Base-by-base conservation (phyloP, 75 land plant species). In the Cryptomeria japonica region DNA sequence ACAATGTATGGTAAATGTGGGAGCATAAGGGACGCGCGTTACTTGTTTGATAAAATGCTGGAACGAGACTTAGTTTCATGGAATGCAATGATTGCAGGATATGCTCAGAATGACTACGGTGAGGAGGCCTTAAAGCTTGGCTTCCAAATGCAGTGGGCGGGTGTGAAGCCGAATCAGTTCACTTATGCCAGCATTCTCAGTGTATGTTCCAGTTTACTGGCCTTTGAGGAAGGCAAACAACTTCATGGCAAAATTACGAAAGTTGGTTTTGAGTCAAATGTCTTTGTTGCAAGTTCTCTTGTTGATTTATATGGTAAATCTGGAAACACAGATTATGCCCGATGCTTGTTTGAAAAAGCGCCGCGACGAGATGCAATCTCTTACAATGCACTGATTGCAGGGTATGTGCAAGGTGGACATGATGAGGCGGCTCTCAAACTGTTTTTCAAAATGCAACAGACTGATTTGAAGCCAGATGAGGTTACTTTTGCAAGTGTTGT, bases 321-420 rank as follows among this genome's bases (percentile, higher is more conserved):
- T 70, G 64, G 88, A 13, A 47, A 31, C 31, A 84, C 94, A 89
- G 91, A 37, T 19, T 9, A 84, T n/a, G 96, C 98, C 14, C 44
- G 14, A 28, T 8, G 32, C 1, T 38, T 91, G 0, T 96, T 96
- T 84, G 90, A 92, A 2, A 28, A 31, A 8, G 94, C 93, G 93
- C 93, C 93, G 47, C 82, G 86, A 8, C 80, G 87, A 46, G 95
- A 94, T 86, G 95, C 89, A 58, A 78, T 96, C 11, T 93, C 97
- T 3, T 96, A 96, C 97, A 96, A 94, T 80, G 90, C 94, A 11
- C 80, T 96, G 86, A 87, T 96, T 36, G 94, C 92, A 4, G 94
- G 93, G 61, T 94, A 89, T 89, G 72, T 86, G 87, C 91, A 91
- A 39, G 89, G 90, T 87, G 96, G 93, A 14, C 86, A 87, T 47